Evolutionary conservation across 1,284 basidiomycete genomes (phyloP).

Genomic region (Irpex lacteus): DNA sequence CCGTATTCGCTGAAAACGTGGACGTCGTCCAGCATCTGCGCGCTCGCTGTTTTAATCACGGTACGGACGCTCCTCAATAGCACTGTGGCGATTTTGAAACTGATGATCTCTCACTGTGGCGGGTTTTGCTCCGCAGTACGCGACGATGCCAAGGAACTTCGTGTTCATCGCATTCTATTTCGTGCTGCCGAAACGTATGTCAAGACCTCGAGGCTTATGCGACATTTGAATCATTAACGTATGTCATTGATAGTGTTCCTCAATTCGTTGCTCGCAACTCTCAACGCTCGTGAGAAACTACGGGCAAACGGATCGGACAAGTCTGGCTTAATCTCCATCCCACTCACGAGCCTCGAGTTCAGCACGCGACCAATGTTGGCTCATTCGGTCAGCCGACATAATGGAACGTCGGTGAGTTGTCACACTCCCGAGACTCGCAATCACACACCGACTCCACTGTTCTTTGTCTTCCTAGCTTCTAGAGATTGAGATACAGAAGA

Average conservation of each 20-base stretch:
- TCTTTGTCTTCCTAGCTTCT: conserved; percentile 1
- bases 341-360: conserved; percentile 9
- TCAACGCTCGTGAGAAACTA: conserved; percentile 35
- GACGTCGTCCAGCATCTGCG: conserved; percentile 21
- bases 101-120: neutral
- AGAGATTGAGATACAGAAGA: conserved; percentile 7
- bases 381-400: neutral
- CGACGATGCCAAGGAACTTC: conserved; percentile 35
- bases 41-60: conserved; percentile 32
- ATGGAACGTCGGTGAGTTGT: neutral
- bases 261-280: conserved; percentile 37
- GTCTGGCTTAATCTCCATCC: conserved; percentile 17
- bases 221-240: neutral
- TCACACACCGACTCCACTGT: neutral
- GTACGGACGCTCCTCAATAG: conserved; percentile 18
- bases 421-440: neutral
- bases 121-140: conserved; percentile 25
- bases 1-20: conserved; percentile 6
- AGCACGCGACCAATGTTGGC: neutral
- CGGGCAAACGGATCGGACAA: conserved; percentile 14
- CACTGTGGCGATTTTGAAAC: neutral
- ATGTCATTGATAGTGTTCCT: conserved; percentile 32
- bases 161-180: conserved; percentile 39
- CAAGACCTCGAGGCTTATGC: neutral
- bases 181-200: conserved; percentile 34